Conservation (phyloP, 345 rosid species). For the Aquilaria sinensis region DNA sequence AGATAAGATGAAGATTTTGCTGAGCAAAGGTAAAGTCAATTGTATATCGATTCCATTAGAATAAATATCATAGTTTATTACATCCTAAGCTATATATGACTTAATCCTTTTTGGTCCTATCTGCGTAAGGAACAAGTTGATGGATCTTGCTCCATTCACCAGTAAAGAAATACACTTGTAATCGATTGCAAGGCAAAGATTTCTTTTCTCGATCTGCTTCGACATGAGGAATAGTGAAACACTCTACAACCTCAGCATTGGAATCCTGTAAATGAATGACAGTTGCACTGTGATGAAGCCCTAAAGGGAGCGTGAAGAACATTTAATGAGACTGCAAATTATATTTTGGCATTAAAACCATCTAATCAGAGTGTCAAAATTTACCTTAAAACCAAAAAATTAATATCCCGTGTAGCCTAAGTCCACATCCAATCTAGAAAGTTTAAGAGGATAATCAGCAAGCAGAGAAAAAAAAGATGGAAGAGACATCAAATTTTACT, state of each 20-base stretch:
- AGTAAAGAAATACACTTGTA: constrained; percentile 54
- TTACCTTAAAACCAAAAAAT: constrained; percentile 73
- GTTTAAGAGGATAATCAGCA: constrained; percentile 11
- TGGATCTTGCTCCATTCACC: constrained; percentile 87
- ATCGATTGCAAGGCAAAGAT: constrained; percentile 8
- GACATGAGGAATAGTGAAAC: constrained; percentile 77
- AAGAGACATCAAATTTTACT: too few species aligned
- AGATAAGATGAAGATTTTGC: constrained; percentile 51
- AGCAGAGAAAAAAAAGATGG: neutral
- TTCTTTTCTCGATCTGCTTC: constrained; percentile 40
- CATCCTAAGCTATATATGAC: constrained; percentile 11
- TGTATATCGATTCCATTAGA: constrained; percentile 91
- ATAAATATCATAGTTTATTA: constrained; percentile 49
- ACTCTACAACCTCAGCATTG: constrained; percentile 76
- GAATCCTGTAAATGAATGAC: constrained; percentile 83
- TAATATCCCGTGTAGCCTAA: constrained; percentile 71
- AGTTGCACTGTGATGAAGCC: constrained; percentile 49
- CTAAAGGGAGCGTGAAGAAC: constrained; percentile 2
- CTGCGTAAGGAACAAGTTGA: constrained; percentile 46
- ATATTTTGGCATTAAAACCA: constrained; percentile 4
- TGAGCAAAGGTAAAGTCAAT: constrained; percentile 66
- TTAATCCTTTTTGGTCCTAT: constrained; percentile 26
- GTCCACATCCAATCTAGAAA: constrained; percentile 94
- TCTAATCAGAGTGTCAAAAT: constrained; percentile 6
- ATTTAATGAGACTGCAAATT: constrained; percentile 9